Base-by-base conservation (phyloP, 2,329 filamentous ascomycete species). In the Penicillium sp. region DNA sequence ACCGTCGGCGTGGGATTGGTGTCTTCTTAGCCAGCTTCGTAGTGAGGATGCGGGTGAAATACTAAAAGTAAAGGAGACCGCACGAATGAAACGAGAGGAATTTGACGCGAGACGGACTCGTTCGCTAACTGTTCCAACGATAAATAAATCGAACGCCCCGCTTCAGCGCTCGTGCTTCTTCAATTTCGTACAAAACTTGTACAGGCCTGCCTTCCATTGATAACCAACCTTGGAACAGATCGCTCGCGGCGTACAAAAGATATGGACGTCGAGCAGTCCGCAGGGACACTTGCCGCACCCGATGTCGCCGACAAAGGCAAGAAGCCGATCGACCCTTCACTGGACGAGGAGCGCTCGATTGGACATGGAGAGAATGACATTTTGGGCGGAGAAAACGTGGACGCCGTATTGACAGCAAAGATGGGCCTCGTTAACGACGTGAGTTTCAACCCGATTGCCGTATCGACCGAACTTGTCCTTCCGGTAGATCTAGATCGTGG, bases 401-500 rank as follows among this genome's bases (percentile, higher is more conserved):
- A 76, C 46, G 66, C 67, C n/a, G 66, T 69, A 8, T 57, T 76
- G 27, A 64, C 69, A 11, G 64, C 61, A 36, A 75, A 76, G 56
- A 74, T 76, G 72, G 56, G 54, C 4, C 53, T 71, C 28, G 62
- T 73, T 22, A 73, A 71, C 48, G 59, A 67, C 39, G 70, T 63
- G 48, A 54, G 58, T 55, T 14, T 7, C 9, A 10, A 39, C 24
- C 11, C 22, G 2, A 39, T 20, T 9, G 4, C 36, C 8, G 9
- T 8, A 10, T 6, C 22, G 10, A 9, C n/a, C 9, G 13, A 14
- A 5, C 36, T 24, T 27, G 24, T 18, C 14, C n/a, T 13, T n/a
- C 16, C 25, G 13, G 10, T 39, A 5, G 30, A 22, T 16, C 43
- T 39, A 5, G 30, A 22, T 16, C 43, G 8, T 27, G 31, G 5